phyloP scores from a whole-genome alignment of 2,329 filamentous ascomycete genomes.

The Bertia moriformis region DNA sequence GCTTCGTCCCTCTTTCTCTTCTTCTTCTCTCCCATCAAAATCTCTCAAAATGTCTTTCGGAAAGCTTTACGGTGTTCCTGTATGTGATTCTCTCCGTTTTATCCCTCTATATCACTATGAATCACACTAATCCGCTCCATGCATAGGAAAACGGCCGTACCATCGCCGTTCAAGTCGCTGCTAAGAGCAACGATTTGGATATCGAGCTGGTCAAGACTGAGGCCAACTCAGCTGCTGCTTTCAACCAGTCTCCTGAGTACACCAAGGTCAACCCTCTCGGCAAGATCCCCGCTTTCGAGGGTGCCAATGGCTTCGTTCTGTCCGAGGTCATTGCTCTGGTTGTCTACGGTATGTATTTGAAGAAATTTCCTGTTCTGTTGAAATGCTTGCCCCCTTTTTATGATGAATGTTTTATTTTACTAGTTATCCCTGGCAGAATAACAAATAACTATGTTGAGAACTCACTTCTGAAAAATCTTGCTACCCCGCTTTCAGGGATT shows the following conservation, averaged over 20 bases:
- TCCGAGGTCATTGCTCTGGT: constrained; percentile 87
- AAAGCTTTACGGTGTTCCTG: constrained; percentile 82
- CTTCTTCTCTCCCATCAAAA: constrained; percentile 5
- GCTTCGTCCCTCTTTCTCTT: constrained; percentile 5
- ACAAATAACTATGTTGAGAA: constrained; percentile 14
- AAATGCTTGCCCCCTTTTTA: constrained; percentile 6
- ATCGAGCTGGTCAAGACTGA: constrained; percentile 68
- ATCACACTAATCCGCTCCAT: constrained; percentile 10
- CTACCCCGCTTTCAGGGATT: constrained; percentile 1
- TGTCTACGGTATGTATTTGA: constrained; percentile 96
- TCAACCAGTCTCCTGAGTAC: constrained; percentile 60
- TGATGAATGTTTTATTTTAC: constrained; percentile 28
- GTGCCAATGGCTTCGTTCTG: constrained; percentile 78
- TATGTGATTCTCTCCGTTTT: constrained; percentile 29
- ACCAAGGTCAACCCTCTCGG: constrained; percentile 72
- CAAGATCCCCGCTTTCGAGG: constrained; percentile 86
- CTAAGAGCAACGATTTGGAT: constrained; percentile 93
- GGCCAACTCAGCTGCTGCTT: constrained; percentile 4
- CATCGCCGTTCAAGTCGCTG: constrained; percentile 76
- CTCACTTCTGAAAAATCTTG: background rate
- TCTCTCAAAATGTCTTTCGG: constrained; percentile 75
- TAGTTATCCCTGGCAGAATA: constrained; percentile 99
- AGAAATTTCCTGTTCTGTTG: constrained; percentile 4
- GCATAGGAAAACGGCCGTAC: constrained; percentile 75
- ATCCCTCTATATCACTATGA: background rate